Percentiles rank a stretch among this genome's conserved stretches.
Conservation (phyloP, 345 rosid genomes). For the Euclidium syriacum region DNA sequence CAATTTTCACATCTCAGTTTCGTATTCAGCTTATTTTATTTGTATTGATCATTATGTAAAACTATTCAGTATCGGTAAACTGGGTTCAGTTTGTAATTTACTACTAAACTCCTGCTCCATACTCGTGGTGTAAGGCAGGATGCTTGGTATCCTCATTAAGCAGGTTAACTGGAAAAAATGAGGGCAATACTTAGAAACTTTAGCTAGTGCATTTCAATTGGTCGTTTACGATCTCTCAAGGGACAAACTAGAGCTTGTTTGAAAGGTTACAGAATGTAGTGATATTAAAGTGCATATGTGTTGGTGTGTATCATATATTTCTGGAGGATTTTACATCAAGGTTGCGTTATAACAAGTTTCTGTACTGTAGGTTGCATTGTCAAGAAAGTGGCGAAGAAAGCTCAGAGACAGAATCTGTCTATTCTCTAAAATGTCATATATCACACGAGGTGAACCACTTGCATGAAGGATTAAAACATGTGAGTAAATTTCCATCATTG, state of each 20-base stretch:
- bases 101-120: neutral
- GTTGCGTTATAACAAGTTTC: slow-evolving; percentile 8
- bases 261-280: neutral
- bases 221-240: neutral
- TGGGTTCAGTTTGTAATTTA: neutral
- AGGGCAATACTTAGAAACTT: neutral
- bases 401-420: slow-evolving; percentile 69
- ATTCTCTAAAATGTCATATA: slow-evolving; percentile 95
- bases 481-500: slow-evolving; percentile 32
- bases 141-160: slow-evolving; percentile 1
- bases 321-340: neutral
- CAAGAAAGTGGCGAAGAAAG: slow-evolving; percentile 64
- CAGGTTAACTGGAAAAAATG: neutral
- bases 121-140: neutral
- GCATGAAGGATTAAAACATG: slow-evolving; percentile 95
- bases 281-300: neutral
- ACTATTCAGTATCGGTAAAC: neutral
- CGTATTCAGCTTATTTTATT: neutral
- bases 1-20: neutral
- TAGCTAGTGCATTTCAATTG: neutral
- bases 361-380: slow-evolving; percentile 60
- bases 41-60: neutral
- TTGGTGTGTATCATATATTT: neutral
- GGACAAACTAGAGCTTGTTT: neutral
- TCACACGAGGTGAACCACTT: slow-evolving; percentile 97